Base-by-base conservation (phyloP, 768 basidiomycete genomes). In the Psilocybe azurescens region DNA sequence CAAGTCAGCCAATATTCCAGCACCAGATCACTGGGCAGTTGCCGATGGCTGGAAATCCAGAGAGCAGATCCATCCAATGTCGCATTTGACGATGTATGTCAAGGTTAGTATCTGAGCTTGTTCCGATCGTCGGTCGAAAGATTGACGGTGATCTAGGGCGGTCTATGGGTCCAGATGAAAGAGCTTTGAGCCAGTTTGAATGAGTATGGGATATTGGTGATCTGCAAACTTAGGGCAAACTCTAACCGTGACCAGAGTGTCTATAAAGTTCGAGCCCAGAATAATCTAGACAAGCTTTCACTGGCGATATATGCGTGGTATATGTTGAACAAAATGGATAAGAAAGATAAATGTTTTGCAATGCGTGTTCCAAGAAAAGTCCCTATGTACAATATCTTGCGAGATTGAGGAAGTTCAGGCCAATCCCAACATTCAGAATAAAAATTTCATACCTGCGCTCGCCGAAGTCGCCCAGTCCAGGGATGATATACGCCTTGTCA, bases 401-500 rank as follows among this genome's bases (percentile, higher is more conserved):
- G 5, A 24, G 52, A 46, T 14, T 9, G 6, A 36, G 3, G 33
- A 33, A 47, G 11, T 7, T 46, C 24, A 46, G 28, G 39, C 1
- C 24, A 24, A 38, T 14, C 4, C 10, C 7, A 24, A 1, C 18
- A 11, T 11, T 36, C 6, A 39, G 11, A 32, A 36, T 33, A 14
- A 16, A 48, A 16, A 53, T 44, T 24, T 66, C 73, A 63, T 68
- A 90, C 91, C 93, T 89, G 72, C 93, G 79, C 73, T 97, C 95
- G 55, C 95, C 95, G 73, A 98, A 98, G 73, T 98, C 95, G n/a
- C 95, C 95, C n/a, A 98, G 80, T 30, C 95, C 95, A 7, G 94
- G 95, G 58, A 95, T 87, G 67, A 96, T 96, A 71, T 91, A 97
- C 24, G 92, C 88, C 72, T 90, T 93, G 60, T 93, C 93, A 67